phyloP scores from a whole-genome alignment of 1,284 basidiomycete genomes.

The Ganoderma resinaceum region DNA sequence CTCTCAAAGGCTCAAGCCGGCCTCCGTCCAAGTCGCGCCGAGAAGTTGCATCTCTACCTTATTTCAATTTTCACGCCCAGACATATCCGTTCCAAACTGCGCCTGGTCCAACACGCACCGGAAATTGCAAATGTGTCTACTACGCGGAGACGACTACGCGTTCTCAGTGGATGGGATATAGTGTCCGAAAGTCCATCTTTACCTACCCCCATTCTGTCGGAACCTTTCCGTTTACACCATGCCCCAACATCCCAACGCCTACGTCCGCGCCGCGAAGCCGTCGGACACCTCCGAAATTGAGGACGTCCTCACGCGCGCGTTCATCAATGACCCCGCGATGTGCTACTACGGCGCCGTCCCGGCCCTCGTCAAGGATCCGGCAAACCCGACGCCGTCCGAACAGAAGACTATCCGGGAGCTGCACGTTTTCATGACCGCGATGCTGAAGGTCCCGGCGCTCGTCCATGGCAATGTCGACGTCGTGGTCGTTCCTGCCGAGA shows the following conservation, averaged over 20 bases:
- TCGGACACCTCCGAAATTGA: neutral
- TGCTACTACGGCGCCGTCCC: neutral
- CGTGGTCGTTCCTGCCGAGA: neutral
- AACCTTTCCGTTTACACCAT: neutral
- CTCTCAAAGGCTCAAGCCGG: neutral
- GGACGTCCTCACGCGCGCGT: slow-evolving; percentile 1
- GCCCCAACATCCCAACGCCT: neutral
- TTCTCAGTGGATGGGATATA: neutral
- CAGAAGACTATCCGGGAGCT: neutral
- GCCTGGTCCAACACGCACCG: neutral
- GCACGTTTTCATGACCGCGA: neutral
- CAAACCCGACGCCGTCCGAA: neutral
- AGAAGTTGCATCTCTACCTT: neutral
- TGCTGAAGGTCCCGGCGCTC: neutral
- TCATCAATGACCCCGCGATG: slow-evolving; percentile 5
- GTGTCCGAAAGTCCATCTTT: neutral
- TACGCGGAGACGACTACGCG: neutral
- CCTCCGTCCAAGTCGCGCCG: neutral
- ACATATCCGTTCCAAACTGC: neutral
- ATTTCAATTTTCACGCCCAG: neutral
- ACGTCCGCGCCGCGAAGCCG: neutral
- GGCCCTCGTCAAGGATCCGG: neutral
- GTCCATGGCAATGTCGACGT: neutral
- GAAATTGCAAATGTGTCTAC: neutral
- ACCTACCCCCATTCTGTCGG: neutral